Evolutionary conservation across 2,329 filamentous ascomycete species (phyloP).

Genomic region (Immersiporthe knoxdaviesiana): DNA sequence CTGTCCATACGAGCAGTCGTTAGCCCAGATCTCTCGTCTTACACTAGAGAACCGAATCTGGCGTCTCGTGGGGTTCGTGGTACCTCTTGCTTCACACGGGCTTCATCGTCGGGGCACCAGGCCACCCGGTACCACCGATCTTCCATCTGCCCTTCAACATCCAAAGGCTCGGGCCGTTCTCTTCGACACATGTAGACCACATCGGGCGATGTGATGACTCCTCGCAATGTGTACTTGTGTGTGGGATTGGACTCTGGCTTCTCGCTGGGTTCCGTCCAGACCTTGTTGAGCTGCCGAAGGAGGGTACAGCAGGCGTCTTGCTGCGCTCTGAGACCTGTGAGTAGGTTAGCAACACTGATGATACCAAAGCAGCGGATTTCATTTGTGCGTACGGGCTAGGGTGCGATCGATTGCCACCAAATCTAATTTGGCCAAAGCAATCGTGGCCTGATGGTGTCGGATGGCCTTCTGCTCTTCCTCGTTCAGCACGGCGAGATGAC

Average conservation of each 20-base stretch:
- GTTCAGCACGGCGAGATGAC: constrained; percentile 27
- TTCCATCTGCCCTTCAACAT: constrained; percentile 20
- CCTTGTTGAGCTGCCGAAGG: constrained; percentile 21
- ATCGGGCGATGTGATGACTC: constrained; percentile 35
- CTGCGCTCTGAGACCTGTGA: constrained; percentile 22
- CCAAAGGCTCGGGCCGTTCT: constrained; percentile 31
- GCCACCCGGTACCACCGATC: constrained; percentile 40
- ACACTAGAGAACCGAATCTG: background rate
- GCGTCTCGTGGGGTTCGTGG: background rate
- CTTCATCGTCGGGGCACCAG: constrained; percentile 30
- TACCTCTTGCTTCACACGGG: constrained; percentile 32
- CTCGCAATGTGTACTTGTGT: constrained; percentile 38
- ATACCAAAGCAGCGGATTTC: no score
- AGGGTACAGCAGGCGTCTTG: constrained; percentile 23
- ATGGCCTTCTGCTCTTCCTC: constrained; percentile 30
- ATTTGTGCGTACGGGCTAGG: constrained; percentile 25
- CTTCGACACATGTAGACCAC: constrained; percentile 37
- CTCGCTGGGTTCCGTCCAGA: constrained; percentile 23
- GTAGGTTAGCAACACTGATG: constrained; percentile 13
- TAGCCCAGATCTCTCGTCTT: background rate
- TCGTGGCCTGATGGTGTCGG: constrained; percentile 30
- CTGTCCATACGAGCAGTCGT: constrained; percentile 16
- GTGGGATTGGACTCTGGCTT: constrained; percentile 35
- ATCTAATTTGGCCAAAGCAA: constrained; percentile 29
- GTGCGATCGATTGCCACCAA: constrained; percentile 28